Evolutionary conservation across 1,284 basidiomycete species (phyloP).

Genomic region (Phellopilus nigrolimitatus): DNA sequence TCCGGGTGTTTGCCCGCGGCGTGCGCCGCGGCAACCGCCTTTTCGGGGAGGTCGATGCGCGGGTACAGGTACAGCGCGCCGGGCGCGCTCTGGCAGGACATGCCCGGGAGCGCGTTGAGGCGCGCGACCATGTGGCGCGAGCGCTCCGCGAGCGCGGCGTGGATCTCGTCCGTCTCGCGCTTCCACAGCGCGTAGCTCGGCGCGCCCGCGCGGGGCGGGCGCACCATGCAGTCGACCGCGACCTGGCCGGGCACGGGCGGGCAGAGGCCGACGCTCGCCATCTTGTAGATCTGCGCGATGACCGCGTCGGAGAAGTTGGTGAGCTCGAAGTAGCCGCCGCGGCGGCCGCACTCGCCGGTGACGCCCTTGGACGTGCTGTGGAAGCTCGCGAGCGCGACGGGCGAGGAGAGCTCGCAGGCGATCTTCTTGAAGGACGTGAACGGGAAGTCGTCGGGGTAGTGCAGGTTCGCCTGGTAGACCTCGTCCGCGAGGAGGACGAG

Average conservation of each 20-base stretch:
- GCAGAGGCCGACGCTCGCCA: constrained; percentile 86
- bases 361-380: constrained; percentile 96
- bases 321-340: constrained; percentile 92
- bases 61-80: constrained; percentile 91
- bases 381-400: constrained; percentile 84
- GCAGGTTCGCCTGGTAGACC: constrained; percentile 92
- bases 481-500: constrained; percentile 92
- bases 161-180: constrained; percentile 76
- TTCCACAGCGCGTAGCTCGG: constrained; percentile 76
- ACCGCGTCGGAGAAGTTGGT: constrained; percentile 75
- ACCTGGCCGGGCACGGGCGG: constrained; percentile 88
- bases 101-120: constrained; percentile 74
- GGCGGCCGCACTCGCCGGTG: constrained; percentile 87
- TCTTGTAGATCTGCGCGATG: constrained; percentile 88
- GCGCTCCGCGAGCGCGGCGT: constrained; percentile 67
- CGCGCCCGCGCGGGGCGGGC: constrained; percentile 74
- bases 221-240: constrained; percentile 87
- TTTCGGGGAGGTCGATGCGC: constrained; percentile 61
- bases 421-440: constrained; percentile 94
- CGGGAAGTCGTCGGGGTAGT: constrained; percentile 57
- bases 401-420: constrained; percentile 56
- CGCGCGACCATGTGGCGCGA: constrained; percentile 70
- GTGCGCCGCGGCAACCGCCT: constrained; percentile 70
- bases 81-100: constrained; percentile 83
- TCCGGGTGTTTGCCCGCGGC: constrained; percentile 76